Evolutionary conservation across 1,284 basidiomycete species (phyloP).

Genomic region (Cutaneotrichosporon arboriforme): DNA sequence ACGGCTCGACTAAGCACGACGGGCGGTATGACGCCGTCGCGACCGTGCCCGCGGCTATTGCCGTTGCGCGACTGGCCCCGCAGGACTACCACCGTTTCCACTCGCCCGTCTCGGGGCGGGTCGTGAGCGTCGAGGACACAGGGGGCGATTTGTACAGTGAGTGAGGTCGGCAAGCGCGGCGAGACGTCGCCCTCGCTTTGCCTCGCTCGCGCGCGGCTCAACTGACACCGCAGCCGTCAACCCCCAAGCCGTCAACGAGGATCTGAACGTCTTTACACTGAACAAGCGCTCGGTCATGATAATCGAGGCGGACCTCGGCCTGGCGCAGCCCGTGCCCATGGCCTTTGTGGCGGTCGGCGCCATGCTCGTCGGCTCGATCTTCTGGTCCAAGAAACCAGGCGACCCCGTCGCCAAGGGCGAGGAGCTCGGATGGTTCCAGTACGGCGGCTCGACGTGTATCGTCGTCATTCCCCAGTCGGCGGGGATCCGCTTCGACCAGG

Average conservation of each 20-base stretch:
- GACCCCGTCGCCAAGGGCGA: constrained; percentile 49
- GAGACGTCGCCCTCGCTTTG: too few species aligned
- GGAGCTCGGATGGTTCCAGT: constrained; percentile 53
- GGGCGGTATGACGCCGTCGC: constrained; percentile 51
- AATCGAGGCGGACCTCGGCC: constrained; percentile 46
- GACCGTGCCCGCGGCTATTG: constrained; percentile 11
- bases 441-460: constrained; percentile 55
- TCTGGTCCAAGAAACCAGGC: constrained; percentile 46
- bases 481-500: constrained; percentile 60
- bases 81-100: constrained; percentile 85
- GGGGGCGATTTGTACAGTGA: constrained; percentile 45
- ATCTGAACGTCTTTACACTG: constrained; percentile 16
- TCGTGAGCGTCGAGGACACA: constrained; percentile 52
- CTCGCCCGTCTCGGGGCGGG: constrained; percentile 62
- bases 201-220: too few species aligned
- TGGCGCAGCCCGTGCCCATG: constrained; percentile 32
- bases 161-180: constrained; percentile 1
- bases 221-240: constrained; percentile 34
- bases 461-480: constrained; percentile 55
- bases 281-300: constrained; percentile 20
- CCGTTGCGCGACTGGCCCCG: constrained; percentile 59
- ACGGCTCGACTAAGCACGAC: constrained; percentile 49
- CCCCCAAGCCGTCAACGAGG: constrained; percentile 72
- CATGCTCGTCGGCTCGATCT: constrained; percentile 54
- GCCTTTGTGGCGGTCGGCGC: constrained; percentile 49